Base-by-base conservation (phyloP, 345 rosid species). In the Capsella bursapastoris region DNA sequence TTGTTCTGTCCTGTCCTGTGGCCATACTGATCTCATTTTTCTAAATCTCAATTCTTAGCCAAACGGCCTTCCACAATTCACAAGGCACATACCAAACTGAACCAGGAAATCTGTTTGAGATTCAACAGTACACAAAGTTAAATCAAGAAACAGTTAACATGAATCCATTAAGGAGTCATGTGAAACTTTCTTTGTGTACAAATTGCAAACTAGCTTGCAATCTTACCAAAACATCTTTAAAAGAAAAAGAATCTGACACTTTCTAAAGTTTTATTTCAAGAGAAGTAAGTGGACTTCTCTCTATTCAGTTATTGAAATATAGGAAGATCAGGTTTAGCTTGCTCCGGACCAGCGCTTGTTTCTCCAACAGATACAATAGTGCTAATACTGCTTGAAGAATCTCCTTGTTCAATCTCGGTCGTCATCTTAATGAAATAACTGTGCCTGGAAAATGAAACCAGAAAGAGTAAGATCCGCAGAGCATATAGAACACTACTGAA, bases 371-470 rank as follows among this genome's bases (percentile, higher is more conserved):
- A 82, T 58, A 83, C 81, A 18, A 77, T 75, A 78, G 82, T 77
- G 29, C 74, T 82, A 58, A 49, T 58, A 43, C 58, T 59, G 64
- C 70, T 78, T 60, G 78, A 43, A 14, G 92, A 86, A 79, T 88
- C 65, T 57, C 74, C 93, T 64, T 81, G 82, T 78, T 78, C 86
- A 6, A 71, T 61, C 79, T 84, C 92, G 2, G 65, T 77, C 5
- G 77, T 82, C 99, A 95, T 89, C 84, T 86, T 95, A 78, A 92
- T 71, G 84, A 90, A 95, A 79, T 83, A 92, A 69, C 89, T 89
- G 74, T 92, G 97, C 99, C 99, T 91, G 85, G 67, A 62, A 56
- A 48, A 22, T 11, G 8, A 5, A 9, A 40, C 9, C 60, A 56
- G 4, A 57, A 55, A 31, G 47, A 77, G 50, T 53, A 35, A 32